Percentiles rank a stretch among this genome's conserved stretches.
Evolutionary conservation across 1,284 basidiomycete genomes (phyloP).

Genomic region (Peniophora sp.): DNA sequence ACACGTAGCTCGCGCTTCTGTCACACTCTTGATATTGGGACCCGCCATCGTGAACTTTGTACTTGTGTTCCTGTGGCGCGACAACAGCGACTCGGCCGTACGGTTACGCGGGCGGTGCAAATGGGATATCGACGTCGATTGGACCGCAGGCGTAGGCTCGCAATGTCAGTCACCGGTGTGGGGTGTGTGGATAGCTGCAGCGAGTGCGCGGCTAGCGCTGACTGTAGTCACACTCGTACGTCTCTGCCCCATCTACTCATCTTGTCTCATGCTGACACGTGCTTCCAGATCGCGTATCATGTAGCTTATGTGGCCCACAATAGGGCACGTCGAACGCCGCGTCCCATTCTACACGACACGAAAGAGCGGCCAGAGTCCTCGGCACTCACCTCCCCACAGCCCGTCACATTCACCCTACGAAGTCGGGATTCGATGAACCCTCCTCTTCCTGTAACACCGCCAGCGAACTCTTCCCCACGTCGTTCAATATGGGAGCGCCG

Average conservation of each 20-base stretch:
- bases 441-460: too few relatives aligned
- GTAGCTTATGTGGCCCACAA: too few relatives aligned
- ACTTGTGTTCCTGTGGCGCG: slow-evolving; percentile 42
- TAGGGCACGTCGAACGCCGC: slow-evolving; percentile 30
- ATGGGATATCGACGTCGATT: slow-evolving; percentile 57
- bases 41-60: slow-evolving; percentile 47
- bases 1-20: background rate
- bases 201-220: slow-evolving; percentile 34
- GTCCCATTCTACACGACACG: slow-evolving; percentile 39
- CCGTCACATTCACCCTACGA: too few relatives aligned
- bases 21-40: slow-evolving; percentile 18
- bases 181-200: slow-evolving; percentile 44
- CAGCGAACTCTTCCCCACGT: too few relatives aligned
- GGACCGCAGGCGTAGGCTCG: slow-evolving; percentile 32
- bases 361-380: background rate
- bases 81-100: slow-evolving; percentile 27
- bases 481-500: too few relatives aligned
- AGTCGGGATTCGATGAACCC: too few relatives aligned
- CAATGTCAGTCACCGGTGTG: slow-evolving; percentile 28
- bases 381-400: slow-evolving; percentile 1
- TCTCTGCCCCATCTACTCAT: too few relatives aligned
- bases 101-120: slow-evolving; percentile 40
- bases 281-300: too few relatives aligned
- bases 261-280: too few relatives aligned
- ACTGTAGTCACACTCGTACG: too few relatives aligned